phyloP scores from a whole-genome alignment of 169 alveolate species.

The Plasmodium billcollinsi region DNA sequence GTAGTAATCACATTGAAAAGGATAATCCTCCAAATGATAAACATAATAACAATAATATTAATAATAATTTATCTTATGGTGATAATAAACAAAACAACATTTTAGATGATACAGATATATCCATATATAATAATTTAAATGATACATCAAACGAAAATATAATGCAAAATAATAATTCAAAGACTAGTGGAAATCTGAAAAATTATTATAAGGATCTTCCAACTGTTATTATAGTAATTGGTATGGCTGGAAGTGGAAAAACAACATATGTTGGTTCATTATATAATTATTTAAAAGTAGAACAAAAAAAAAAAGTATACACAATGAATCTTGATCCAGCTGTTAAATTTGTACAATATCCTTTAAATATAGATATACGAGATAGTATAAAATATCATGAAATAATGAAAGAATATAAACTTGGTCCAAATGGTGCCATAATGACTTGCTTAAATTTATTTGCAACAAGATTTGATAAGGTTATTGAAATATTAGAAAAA shows the following conservation, averaged over 20 bases:
- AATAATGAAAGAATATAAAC: slow-evolving; percentile 95
- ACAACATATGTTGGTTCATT: slow-evolving; percentile 93
- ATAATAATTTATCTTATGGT: too few relatives aligned
- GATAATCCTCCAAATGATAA: too few relatives aligned
- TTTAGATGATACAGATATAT: slow-evolving; percentile 4
- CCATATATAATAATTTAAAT: slow-evolving; percentile 1
- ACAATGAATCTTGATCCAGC: slow-evolving; percentile 99
- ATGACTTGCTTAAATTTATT: slow-evolving; percentile 97
- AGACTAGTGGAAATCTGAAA: slow-evolving; percentile 20
- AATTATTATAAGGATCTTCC: slow-evolving; percentile 63
- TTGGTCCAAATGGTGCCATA: slow-evolving; percentile 99
- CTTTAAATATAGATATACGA: slow-evolving; percentile 90
- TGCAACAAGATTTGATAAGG: slow-evolving; percentile 97
- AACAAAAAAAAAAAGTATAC: slow-evolving; percentile 91
- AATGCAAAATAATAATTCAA: background rate
- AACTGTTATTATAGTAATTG: slow-evolving; percentile 78
- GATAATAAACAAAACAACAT: background rate
- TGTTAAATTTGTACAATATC: slow-evolving; percentile 86
- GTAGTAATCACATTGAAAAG: too few relatives aligned
- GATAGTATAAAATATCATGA: slow-evolving; percentile 97
- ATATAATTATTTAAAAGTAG: slow-evolving; percentile 82
- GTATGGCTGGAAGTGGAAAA: slow-evolving; percentile 98
- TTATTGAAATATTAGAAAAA: slow-evolving; percentile 89
- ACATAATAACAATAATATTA: too few relatives aligned
- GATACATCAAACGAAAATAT: slow-evolving; percentile 3